These are phyloP conservation scores for Gossypium stocksii DNA, from an alignment of 345 rosid genomes.

Conservation along the genomic window DNA sequence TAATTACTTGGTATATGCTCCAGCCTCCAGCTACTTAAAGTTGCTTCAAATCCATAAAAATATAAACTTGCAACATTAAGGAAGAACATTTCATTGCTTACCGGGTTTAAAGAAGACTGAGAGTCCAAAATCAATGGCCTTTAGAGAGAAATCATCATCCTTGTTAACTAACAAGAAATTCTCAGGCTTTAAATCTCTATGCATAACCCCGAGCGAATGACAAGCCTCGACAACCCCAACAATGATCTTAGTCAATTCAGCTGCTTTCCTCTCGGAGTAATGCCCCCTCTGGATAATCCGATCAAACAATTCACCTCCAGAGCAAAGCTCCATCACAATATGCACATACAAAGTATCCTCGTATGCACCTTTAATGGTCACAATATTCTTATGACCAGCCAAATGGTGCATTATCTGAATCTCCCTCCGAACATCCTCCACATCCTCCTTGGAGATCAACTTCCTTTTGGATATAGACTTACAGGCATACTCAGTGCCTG, in stretches of 20 bases:
- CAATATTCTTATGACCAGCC: conserved; percentile 93
- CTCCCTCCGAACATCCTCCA: conserved; percentile 93
- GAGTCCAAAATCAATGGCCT: conserved; percentile 98
- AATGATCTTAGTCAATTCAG: conserved; percentile 87
- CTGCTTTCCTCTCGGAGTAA: conserved; percentile 93
- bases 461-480: conserved; percentile 95
- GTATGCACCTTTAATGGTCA: conserved; percentile 93
- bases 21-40: neutral
- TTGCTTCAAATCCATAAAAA: neutral
- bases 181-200: conserved; percentile 96
- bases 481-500: conserved; percentile 77
- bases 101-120: conserved; percentile 99
- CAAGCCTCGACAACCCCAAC: conserved; percentile 97
- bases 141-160: conserved; percentile 95
- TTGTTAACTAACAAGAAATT: conserved; percentile 94
- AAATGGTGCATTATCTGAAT: conserved; percentile 99
- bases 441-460: conserved; percentile 88
- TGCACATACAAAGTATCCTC: conserved; percentile 85
- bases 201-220: conserved; percentile 98
- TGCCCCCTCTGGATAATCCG: conserved; percentile 97
- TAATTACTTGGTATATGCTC: neutral
- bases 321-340: conserved; percentile 97
- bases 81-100: conserved; percentile 18
- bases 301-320: conserved; percentile 91
- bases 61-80: neutral